A percentile compares a stretch with the other conserved stretches of the same genome.
These are phyloP conservation scores for Helianthus tuberosus DNA, from an alignment of 129 eudicot genomes.

Conservation along the genomic window DNA sequence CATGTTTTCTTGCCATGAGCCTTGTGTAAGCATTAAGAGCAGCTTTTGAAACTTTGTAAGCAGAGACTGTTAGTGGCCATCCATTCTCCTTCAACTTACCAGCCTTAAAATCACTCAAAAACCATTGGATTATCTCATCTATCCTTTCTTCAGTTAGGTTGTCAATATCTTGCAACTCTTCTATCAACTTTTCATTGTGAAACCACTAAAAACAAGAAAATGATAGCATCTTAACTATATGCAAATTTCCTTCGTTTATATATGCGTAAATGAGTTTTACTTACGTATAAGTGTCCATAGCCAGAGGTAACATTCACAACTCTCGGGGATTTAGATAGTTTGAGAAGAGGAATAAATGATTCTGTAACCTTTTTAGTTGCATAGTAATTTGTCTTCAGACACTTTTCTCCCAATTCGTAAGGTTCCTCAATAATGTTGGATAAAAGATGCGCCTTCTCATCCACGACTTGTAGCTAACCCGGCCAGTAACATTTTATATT, in stretches of 20 bases:
- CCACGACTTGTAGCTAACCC: neutral
- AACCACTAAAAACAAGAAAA: slow-evolving; percentile 16
- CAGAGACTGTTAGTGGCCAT: slow-evolving; percentile 16
- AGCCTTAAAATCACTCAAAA: slow-evolving; percentile 11
- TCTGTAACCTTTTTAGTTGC: slow-evolving; percentile 12
- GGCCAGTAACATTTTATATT: neutral
- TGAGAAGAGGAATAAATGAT: slow-evolving; percentile 17
- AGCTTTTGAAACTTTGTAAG: slow-evolving; percentile 20
- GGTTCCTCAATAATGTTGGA: neutral
- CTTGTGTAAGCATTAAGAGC: slow-evolving; percentile 19
- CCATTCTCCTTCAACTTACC: slow-evolving; percentile 14
- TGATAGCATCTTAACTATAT: neutral
- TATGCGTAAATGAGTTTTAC: neutral
- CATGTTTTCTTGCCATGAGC: neutral
- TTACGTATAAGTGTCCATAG: slow-evolving; percentile 20
- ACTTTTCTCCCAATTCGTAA: slow-evolving; percentile 17
- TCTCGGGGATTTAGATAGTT: slow-evolving; percentile 19
- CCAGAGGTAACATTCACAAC: slow-evolving; percentile 10
- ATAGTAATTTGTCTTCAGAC: slow-evolving; percentile 9
- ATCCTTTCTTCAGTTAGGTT: slow-evolving; percentile 9
- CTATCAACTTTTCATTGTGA: slow-evolving; percentile 22
- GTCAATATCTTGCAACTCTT: slow-evolving; percentile 13
- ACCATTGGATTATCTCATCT: slow-evolving; percentile 9
- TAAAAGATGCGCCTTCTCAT: slow-evolving; percentile 15
- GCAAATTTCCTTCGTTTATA: neutral